phyloP scores from a whole-genome alignment of 148 eudicot genomes.

The Gaultheria prostrata region DNA sequence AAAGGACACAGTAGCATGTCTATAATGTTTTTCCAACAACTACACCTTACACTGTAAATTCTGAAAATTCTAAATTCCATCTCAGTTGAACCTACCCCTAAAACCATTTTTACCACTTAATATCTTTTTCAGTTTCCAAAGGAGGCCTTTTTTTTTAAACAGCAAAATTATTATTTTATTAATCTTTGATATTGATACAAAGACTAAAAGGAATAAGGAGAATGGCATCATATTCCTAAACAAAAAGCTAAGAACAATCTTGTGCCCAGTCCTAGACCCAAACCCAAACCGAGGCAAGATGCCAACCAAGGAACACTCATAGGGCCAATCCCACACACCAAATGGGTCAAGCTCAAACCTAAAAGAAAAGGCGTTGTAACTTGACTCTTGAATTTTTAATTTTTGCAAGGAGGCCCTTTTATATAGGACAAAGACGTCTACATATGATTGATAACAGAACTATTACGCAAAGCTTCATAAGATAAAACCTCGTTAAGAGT shows the following conservation, averaged over 20 bases:
- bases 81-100: not conserved
- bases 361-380: not conserved
- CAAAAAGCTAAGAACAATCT: no score
- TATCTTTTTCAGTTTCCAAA: not conserved
- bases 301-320: no score
- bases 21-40: not conserved
- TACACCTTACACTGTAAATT: not conserved
- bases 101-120: not conserved
- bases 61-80: not conserved
- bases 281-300: no score
- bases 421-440: not conserved
- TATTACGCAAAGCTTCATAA: not conserved
- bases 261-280: no score
- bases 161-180: no score
- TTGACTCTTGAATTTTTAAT: not conserved
- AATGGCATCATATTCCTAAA: no score
- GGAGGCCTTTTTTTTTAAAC: not conserved
- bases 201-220: no score
- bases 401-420: not conserved
- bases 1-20: not conserved
- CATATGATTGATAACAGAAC: not conserved
- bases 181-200: no score
- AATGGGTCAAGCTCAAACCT: no score
- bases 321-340: no score
- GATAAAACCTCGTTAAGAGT: not conserved